Conservation (phyloP, 441 rosid genomes). For the Populus hybrid region DNA sequence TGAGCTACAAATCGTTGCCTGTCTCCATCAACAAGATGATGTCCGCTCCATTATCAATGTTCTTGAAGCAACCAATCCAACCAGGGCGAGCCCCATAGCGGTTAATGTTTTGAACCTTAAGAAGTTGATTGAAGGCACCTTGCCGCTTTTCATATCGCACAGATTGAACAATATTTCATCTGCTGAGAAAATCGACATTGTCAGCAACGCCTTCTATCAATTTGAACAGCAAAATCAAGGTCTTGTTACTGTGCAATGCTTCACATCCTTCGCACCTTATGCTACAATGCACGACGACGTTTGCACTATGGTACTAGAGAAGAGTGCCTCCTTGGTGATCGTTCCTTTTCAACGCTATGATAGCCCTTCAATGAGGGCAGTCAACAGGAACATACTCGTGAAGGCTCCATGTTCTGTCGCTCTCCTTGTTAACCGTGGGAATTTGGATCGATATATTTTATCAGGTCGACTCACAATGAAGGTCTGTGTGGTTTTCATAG, state of each 20-base stretch:
- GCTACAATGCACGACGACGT: conserved; percentile 44
- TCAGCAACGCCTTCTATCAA: conserved; percentile 36
- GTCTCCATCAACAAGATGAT: conserved; percentile 36
- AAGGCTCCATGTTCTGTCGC: conserved; percentile 69
- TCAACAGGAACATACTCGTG: conserved; percentile 54
- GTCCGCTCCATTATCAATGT: conserved; percentile 38
- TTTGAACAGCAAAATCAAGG: conserved; percentile 19
- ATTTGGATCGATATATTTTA: conserved; percentile 9
- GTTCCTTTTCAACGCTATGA: conserved; percentile 25
- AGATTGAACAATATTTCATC: conserved; percentile 16
- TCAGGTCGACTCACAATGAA: conserved; percentile 29
- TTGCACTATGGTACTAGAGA: conserved; percentile 36
- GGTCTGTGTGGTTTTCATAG: conserved; percentile 52
- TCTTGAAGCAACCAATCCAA: conserved; percentile 35
- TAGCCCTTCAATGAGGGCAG: conserved; percentile 30
- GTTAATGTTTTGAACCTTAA: conserved; percentile 38
- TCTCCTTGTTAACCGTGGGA: conserved; percentile 41
- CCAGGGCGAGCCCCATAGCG: conserved; percentile 26
- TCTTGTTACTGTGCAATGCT: conserved; percentile 29
- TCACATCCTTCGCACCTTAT: conserved; percentile 36
- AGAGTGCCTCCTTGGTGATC: conserved; percentile 29
- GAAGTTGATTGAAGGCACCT: conserved; percentile 30
- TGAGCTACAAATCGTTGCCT: conserved; percentile 41
- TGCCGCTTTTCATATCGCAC: conserved; percentile 44
- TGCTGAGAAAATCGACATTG: conserved; percentile 12